Percentiles rank a stretch among this genome's conserved stretches.
phyloP scores from a whole-genome alignment of 1,284 basidiomycete species.

The Cerrena zonata region DNA sequence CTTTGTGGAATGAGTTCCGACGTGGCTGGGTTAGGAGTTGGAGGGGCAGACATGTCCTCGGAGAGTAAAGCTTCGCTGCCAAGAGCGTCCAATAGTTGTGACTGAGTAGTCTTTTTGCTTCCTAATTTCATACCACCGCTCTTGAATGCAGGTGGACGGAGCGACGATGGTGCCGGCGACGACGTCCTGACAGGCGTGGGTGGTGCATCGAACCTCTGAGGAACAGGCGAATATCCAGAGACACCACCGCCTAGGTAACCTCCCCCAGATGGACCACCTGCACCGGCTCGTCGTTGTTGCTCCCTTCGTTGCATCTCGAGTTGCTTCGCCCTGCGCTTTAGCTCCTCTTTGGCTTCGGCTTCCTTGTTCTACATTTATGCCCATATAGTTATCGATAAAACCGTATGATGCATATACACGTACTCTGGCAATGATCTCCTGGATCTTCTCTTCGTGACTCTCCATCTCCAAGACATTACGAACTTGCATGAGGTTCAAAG shows the following conservation, averaged over 20 bases:
- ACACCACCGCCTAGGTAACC: slow-evolving; percentile 60
- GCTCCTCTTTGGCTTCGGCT: slow-evolving; percentile 97
- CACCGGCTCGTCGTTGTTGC: slow-evolving; percentile 72
- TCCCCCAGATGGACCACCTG: slow-evolving; percentile 38
- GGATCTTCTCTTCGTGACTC: slow-evolving; percentile 99
- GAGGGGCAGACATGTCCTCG: slow-evolving; percentile 53
- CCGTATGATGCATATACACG: slow-evolving; percentile 19
- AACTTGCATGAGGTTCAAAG: slow-evolving; percentile 88
- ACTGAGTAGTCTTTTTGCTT: slow-evolving; percentile 82
- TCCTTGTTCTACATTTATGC: slow-evolving; percentile 83
- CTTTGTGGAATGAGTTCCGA: slow-evolving; percentile 35
- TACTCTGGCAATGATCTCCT: slow-evolving; percentile 95
- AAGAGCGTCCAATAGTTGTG: slow-evolving; percentile 81
- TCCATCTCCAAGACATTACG: slow-evolving; percentile 95
- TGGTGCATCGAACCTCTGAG: slow-evolving; percentile 61
- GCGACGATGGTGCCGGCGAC: slow-evolving; percentile 46
- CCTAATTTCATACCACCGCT: slow-evolving; percentile 97
- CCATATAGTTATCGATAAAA: slow-evolving; percentile 3
- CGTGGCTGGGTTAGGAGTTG: slow-evolving; percentile 48
- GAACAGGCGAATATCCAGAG: slow-evolving; percentile 64
- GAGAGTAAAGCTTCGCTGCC: slow-evolving; percentile 71
- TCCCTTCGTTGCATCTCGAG: slow-evolving; percentile 96
- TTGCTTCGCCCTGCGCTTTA: slow-evolving; percentile 96
- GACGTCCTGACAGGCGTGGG: slow-evolving; percentile 39
- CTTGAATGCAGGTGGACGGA: slow-evolving; percentile 81